Conservation (phyloP, 164 flowering plant genomes). For the Vitis amurensis region DNA sequence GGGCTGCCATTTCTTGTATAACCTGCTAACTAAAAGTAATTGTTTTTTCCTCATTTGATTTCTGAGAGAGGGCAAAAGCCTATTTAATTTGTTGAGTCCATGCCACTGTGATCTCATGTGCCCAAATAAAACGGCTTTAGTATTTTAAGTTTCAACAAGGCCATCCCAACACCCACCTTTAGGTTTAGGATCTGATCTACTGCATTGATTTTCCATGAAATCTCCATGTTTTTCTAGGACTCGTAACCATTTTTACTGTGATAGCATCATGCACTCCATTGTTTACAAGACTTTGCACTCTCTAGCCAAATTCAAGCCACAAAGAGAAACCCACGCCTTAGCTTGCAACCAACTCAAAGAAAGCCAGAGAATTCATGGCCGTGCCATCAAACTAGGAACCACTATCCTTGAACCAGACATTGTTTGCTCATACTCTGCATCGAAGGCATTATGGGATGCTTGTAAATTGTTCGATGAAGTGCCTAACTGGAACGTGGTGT, state of each 20-base stretch:
- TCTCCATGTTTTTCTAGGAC: no score
- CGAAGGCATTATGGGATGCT: slow-evolving; percentile 27
- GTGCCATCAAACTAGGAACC: slow-evolving; percentile 21
- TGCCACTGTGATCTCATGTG: background rate
- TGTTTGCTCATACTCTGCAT: background rate
- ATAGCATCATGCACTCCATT: background rate
- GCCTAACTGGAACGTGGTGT: slow-evolving; percentile 46
- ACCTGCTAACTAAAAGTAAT: no score
- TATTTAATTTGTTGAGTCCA: no score
- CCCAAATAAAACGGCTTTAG: background rate
- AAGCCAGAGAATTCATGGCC: slow-evolving; percentile 26
- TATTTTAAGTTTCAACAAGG: no score
- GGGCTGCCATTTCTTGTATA: no score
- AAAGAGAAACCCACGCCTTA: slow-evolving; percentile 2
- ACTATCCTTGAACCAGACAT: background rate
- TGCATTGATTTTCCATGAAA: no score
- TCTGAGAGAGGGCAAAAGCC: no score
- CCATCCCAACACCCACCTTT: no score
- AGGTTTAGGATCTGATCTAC: no score
- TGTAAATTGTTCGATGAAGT: slow-evolving; percentile 54
- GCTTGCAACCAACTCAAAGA: slow-evolving; percentile 9
- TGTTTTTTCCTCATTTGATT: no score
- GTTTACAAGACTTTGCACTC: background rate
- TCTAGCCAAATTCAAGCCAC: slow-evolving; percentile 9
- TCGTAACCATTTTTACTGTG: no score